Evolutionary conservation across 2,329 filamentous ascomycete genomes (phyloP).

Genomic region (Celoporthe dispersa): DNA sequence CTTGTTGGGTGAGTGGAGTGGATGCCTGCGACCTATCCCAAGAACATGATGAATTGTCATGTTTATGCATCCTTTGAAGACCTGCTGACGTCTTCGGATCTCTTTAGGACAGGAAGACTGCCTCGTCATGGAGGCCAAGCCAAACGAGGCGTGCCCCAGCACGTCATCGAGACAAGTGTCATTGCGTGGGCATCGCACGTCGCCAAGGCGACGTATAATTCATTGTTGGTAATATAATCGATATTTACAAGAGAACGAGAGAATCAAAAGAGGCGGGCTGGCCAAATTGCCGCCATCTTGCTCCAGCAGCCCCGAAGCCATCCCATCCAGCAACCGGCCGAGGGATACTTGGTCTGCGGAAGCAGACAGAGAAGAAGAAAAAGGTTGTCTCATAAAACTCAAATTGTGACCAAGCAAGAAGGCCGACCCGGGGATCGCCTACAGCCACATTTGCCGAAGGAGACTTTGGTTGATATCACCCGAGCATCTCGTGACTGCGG

Average conservation of each 20-base stretch:
- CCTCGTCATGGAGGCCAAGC: neutral
- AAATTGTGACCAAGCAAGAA: neutral
- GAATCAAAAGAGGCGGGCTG: neutral
- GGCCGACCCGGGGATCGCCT: neutral
- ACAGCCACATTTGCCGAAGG: neutral
- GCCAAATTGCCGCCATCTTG: neutral
- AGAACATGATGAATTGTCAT: neutral
- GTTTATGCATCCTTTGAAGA: neutral
- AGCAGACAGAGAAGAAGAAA: neutral
- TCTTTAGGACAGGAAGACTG: neutral
- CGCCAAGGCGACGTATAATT: neutral
- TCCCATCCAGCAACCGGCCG: neutral
- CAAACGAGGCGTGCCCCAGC: neutral
- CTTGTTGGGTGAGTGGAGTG: neutral
- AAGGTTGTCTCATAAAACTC: neutral
- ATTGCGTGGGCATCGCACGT: neutral
- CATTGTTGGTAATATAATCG: neutral
- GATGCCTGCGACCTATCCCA: neutral
- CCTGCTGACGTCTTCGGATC: neutral
- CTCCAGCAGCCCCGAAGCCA: neutral
- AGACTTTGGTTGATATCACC: neutral
- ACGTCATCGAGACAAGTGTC: neutral
- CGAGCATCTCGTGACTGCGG: neutral
- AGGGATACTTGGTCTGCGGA: neutral
- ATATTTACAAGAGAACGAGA: slow-evolving; percentile 2